Evolutionary conservation across 139 green algal species (phyloP).

Genomic region (Desmodesmus armatus): DNA sequence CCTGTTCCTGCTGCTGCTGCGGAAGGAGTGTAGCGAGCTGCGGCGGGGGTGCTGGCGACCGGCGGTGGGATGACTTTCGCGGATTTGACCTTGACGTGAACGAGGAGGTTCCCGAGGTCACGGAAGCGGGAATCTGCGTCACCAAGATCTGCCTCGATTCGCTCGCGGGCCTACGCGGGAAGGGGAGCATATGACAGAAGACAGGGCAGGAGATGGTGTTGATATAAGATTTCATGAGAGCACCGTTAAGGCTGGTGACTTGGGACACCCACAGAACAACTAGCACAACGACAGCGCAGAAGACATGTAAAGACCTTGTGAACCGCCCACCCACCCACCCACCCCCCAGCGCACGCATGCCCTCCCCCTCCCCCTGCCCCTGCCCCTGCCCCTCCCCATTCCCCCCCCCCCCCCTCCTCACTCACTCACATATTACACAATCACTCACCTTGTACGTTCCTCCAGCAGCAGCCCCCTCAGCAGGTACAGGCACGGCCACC

Average conservation of each 20-base stretch:
- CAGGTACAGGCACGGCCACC: background rate
- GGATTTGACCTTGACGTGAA: slow-evolving; percentile 66
- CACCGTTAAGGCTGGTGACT: background rate
- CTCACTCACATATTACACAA: too few species aligned
- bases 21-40: background rate
- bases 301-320: background rate
- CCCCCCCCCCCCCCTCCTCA: too few species aligned
- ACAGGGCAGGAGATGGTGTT: background rate
- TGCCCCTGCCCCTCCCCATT: too few species aligned
- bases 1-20: background rate
- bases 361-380: too few species aligned
- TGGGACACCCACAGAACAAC: background rate
- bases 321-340: background rate
- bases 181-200: background rate
- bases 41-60: background rate
- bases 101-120: slow-evolving; percentile 46
- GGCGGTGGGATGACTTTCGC: background rate
- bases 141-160: slow-evolving; percentile 59
- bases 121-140: slow-evolving; percentile 71
- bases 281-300: background rate
- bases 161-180: slow-evolving; percentile 50
- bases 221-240: background rate
- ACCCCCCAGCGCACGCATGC: too few species aligned
- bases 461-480: too few species aligned
- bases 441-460: background rate